Conservation (phyloP, 805 yeast genomes). For the Candida boleticola region DNA sequence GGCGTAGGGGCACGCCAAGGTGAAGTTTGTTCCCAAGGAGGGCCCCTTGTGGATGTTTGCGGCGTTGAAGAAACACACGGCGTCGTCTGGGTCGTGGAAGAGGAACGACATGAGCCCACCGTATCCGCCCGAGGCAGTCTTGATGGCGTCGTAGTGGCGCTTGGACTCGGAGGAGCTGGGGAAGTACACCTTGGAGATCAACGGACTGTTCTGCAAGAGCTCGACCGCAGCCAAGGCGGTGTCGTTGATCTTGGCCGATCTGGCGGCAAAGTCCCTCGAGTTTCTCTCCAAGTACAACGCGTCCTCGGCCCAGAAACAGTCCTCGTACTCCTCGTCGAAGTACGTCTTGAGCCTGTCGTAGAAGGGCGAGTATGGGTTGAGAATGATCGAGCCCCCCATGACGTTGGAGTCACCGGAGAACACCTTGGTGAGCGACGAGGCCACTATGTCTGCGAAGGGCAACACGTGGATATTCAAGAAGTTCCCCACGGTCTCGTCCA, state of each 20-base stretch:
- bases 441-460: slow-evolving; percentile 83
- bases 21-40: slow-evolving; percentile 84
- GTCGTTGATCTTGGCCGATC: slow-evolving; percentile 56
- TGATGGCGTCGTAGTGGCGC: slow-evolving; percentile 67
- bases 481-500: slow-evolving; percentile 95
- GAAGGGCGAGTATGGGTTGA: slow-evolving; percentile 62
- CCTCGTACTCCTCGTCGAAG: slow-evolving; percentile 57
- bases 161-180: slow-evolving; percentile 60
- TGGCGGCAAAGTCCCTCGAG: slow-evolving; percentile 77
- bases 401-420: slow-evolving; percentile 95
- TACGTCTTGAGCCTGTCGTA: slow-evolving; percentile 51
- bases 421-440: slow-evolving; percentile 84
- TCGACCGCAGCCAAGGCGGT: slow-evolving; percentile 56
- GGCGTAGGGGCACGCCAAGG: slow-evolving; percentile 87
- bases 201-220: slow-evolving; percentile 46
- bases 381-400: slow-evolving; percentile 85
- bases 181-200: slow-evolving; percentile 66
- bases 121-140: slow-evolving; percentile 74
- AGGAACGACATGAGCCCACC: slow-evolving; percentile 82
- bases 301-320: slow-evolving; percentile 88
- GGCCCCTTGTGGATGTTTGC: slow-evolving; percentile 81
- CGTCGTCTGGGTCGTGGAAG: slow-evolving; percentile 62
- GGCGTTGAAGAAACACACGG: slow-evolving; percentile 71
- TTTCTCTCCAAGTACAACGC: slow-evolving; percentile 89
- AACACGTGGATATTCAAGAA: slow-evolving; percentile 78